Base-by-base conservation (phyloP, 2,329 filamentous ascomycete genomes). In the Claviceps fusiformis region DNA sequence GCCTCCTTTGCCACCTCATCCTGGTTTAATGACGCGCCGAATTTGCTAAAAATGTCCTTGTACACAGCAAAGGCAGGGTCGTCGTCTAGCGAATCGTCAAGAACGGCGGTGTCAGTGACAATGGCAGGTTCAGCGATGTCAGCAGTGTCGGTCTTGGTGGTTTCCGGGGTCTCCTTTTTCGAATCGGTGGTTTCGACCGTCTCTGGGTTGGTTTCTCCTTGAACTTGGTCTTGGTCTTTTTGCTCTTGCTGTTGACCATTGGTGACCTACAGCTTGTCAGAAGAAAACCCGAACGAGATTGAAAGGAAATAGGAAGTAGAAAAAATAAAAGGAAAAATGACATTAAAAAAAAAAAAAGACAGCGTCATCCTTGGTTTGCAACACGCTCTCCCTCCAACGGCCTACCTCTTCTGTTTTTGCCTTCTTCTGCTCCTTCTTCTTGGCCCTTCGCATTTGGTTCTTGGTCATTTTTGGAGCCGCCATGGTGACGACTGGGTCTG, bases 341-440 rank as follows among this genome's bases (percentile, higher is more conserved):
- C n/a, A n/a, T n/a, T n/a, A 19, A 19, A 19, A 19, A 19, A 19
- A 19, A 19, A 19, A 19, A 37, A 37, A 37, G 10, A 6, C 9
- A 37, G 35, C 35, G 10, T 11, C 35, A 37, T 37, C 35, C 35
- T 37, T 46, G 9, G 5, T 11, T 19, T 52, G n/a, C 29, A 24
- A 29, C 7, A 19, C 33, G n/a, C n/a, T 27, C 17, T 9, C 10
- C 2, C 44, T 35, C 35, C 13, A 46, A 47, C 19, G 19, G 29
- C 62, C 59, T 54, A 81, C 80, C 63, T 82, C 74, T 68, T 79
- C 73, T 53, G 78, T 73, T 61, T 78, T 73, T 61, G 81, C 71
- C 65, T 83, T 83, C 74, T 95, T 95, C 67, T 89, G 82, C 64
- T 89, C 87, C 83, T 95, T 96, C 81, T 93, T 95, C 77, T 92